Conservation (phyloP, 257 asterid genomes). For the Catharanthus roseus region DNA sequence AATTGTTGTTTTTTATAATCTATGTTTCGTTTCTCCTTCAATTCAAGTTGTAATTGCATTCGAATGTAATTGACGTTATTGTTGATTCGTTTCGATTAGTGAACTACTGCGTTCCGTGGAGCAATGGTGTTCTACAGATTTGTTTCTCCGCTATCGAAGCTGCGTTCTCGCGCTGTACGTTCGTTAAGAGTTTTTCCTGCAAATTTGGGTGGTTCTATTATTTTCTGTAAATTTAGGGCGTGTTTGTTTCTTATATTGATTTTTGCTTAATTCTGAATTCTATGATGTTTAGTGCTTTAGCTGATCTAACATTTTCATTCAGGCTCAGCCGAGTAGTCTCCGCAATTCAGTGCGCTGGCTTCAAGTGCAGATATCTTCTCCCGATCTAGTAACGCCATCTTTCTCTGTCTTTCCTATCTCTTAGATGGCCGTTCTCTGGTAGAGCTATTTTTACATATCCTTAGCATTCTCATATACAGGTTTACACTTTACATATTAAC, state of each 20-base stretch:
- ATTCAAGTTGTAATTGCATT: background rate
- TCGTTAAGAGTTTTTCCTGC: background rate
- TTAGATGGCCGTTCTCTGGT: too few species aligned
- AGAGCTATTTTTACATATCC: too few species aligned
- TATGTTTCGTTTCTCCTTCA: background rate
- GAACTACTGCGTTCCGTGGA: background rate
- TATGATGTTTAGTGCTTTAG: background rate
- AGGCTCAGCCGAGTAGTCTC: slow-evolving; percentile 61
- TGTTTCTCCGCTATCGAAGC: slow-evolving; percentile 29
- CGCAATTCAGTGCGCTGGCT: slow-evolving; percentile 77
- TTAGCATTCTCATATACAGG: too few species aligned
- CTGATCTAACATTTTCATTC: background rate
- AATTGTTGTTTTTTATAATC: background rate
- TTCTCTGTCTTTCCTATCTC: background rate
- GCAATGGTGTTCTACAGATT: slow-evolving; percentile 30
- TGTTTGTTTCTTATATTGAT: background rate
- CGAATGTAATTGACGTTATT: background rate
- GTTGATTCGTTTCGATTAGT: background rate
- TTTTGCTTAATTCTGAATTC: background rate
- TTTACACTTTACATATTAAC: too few species aligned
- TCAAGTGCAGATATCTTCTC: slow-evolving; percentile 79
- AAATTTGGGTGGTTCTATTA: background rate
- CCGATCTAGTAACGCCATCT: slow-evolving; percentile 42
- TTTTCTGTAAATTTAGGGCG: background rate
- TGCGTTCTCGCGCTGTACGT: slow-evolving; percentile 34